Evolutionary conservation across 2,329 filamentous ascomycete species (phyloP).

Genomic region (Colletotrichum sp.): DNA sequence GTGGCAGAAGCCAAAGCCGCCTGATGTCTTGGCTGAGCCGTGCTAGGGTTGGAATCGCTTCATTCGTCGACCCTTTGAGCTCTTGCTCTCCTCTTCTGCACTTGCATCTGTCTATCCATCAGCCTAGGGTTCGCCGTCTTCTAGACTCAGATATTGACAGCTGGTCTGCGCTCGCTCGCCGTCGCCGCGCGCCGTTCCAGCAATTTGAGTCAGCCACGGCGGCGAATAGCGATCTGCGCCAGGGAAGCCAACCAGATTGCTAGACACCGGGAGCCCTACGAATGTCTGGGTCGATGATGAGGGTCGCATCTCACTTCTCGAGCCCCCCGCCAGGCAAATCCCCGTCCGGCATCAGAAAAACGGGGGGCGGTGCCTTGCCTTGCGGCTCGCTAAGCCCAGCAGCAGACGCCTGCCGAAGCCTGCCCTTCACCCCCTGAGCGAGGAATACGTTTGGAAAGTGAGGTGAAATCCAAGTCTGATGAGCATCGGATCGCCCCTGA

Average conservation of each 20-base stretch:
- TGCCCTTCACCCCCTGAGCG: background rate
- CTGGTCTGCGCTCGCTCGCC: background rate
- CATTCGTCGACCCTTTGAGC: background rate
- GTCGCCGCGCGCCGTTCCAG: background rate
- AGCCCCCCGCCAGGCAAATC: background rate
- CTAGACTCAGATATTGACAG: background rate
- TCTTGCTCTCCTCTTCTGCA: background rate
- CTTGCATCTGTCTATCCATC: background rate
- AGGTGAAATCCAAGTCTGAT: background rate
- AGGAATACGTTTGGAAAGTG: background rate
- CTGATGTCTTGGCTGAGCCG: background rate
- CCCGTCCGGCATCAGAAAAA: slow-evolving; percentile 8
- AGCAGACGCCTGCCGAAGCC: background rate
- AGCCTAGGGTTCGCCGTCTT: background rate
- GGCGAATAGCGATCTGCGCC: slow-evolving; percentile 14
- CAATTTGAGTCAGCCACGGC: background rate
- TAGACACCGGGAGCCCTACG: background rate
- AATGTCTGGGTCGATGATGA: background rate
- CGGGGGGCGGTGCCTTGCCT: background rate
- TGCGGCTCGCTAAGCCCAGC: slow-evolving; percentile 7
- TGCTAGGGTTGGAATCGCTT: background rate
- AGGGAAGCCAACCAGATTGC: slow-evolving; percentile 15
- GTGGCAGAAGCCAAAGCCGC: background rate
- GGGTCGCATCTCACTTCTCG: slow-evolving; percentile 6
- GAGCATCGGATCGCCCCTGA: background rate